Conservation (phyloP, 1,139 yeast genomes). For the Diutina sp. region DNA sequence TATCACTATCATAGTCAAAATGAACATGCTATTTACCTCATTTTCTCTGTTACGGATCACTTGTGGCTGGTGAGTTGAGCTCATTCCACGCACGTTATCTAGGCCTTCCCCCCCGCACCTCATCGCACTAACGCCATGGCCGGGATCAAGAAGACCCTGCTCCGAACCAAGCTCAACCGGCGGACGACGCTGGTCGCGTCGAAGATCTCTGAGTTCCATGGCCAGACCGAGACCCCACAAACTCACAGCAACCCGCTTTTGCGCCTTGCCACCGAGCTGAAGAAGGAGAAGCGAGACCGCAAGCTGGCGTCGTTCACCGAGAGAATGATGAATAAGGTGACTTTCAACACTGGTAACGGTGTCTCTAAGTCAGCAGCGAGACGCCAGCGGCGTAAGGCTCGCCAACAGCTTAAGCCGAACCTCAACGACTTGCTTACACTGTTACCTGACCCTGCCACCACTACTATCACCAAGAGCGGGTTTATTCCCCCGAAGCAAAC, state of each 20-base stretch:
- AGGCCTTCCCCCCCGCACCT: background rate
- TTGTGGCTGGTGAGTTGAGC: background rate
- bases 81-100: background rate
- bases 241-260: conserved; percentile 31
- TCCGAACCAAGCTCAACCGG: background rate
- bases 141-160: background rate
- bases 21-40: too few relatives aligned
- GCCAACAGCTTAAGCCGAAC: conserved; percentile 52
- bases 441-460: conserved; percentile 24
- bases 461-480: conserved; percentile 8
- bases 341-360: conserved; percentile 22
- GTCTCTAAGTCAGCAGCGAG: conserved; percentile 54
- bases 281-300: conserved; percentile 37
- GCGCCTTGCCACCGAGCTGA: conserved; percentile 38
- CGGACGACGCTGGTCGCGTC: background rate
- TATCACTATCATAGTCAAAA: too few relatives aligned
- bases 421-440: conserved; percentile 48
- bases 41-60: too few relatives aligned
- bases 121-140: background rate
- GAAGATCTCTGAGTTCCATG: background rate
- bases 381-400: conserved; percentile 51
- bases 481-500: conserved; percentile 4
- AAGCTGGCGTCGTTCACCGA: conserved; percentile 20
- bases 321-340: conserved; percentile 15
- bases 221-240: background rate